Base-by-base conservation (phyloP, 768 basidiomycete genomes). In the Termitomyces sp. region DNA sequence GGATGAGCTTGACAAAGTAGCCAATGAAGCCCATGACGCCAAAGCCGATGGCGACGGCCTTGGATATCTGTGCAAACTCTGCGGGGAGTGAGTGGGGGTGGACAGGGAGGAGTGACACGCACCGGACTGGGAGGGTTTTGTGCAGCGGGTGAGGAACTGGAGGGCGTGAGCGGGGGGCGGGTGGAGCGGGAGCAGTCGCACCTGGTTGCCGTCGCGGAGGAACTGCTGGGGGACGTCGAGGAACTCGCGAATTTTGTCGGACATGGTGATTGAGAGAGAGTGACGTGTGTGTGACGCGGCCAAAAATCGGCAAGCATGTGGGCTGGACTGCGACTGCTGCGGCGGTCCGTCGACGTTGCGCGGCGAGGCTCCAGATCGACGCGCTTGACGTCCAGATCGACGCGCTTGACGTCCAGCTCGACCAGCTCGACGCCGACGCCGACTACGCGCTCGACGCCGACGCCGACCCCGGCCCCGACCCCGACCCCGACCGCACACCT, bases 11-110 rank as follows among this genome's bases (percentile, higher is more conserved):
- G 63, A 97, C 95, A 68, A 98, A 89, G 78, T 96, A 99, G 16
- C 97, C 97, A 70, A 99, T 94, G 81, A 98, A 96, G 16, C 97
- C 97, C 95, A 98, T 98, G 63, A 99, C 91, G 50, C 88, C 93
- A 67, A 99, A 99, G 14, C 97, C 97, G 59, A 98, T 87, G 2
- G 94, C 94, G 54, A 99, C 94, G 34, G 97, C 97, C 70, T 86
- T 89, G 77, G 88, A 98, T 62, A 99, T 95, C 70, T 96, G 93
- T 41, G 84, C 63, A 73, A 95, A 99, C 71, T 99, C 97, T 99
- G 59, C 12, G 59, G 50, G 12, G 23, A 44, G 11, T 39, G 52
- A 49, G n/a, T 27, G 47, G 54, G 5, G 47, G 39, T 45, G 4
- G 32, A 37, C 5, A 19, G 4, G 25, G 9, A 17, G 42, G 50